Evolutionary conservation across 768 basidiomycete genomes (phyloP).

Genomic region (Artomyces pyxidatus): DNA sequence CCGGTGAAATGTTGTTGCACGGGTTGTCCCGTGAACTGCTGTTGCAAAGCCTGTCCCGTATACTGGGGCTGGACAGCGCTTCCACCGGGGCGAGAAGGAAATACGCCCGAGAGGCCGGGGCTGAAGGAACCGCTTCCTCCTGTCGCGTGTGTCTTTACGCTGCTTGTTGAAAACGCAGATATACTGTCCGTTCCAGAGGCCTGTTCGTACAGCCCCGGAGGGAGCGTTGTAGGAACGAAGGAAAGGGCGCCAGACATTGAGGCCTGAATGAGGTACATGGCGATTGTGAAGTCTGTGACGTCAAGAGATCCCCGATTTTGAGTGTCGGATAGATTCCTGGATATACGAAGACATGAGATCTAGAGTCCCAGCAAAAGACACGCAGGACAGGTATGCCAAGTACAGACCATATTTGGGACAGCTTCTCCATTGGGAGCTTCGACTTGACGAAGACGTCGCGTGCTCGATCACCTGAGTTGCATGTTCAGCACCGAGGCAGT

Average conservation of each 20-base stretch:
- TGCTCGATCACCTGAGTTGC: slow-evolving; percentile 79
- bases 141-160: slow-evolving; percentile 45
- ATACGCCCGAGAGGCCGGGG: slow-evolving; percentile 37
- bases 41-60: slow-evolving; percentile 42
- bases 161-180: slow-evolving; percentile 28
- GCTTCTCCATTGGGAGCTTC: slow-evolving; percentile 74
- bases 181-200: slow-evolving; percentile 31
- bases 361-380: neutral
- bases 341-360: neutral
- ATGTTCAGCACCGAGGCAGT: too few species aligned
- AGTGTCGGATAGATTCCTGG: slow-evolving; percentile 91
- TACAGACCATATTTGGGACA: slow-evolving; percentile 86
- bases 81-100: slow-evolving; percentile 23
- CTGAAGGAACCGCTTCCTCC: slow-evolving; percentile 53
- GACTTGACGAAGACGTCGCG: slow-evolving; percentile 89
- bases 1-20: too few species aligned
- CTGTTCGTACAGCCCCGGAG: slow-evolving; percentile 81
- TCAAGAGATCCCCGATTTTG: slow-evolving; percentile 87
- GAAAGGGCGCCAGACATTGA: slow-evolving; percentile 73
- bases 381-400: too few species aligned
- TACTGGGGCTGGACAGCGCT: slow-evolving; percentile 53
- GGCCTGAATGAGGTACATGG: slow-evolving; percentile 95
- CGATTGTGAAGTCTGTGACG: slow-evolving; percentile 85
- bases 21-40: slow-evolving; percentile 11
- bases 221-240: slow-evolving; percentile 64